Evolutionary conservation across 2,329 filamentous ascomycete genomes (phyloP).

Genomic region (Diaporthe sp.): DNA sequence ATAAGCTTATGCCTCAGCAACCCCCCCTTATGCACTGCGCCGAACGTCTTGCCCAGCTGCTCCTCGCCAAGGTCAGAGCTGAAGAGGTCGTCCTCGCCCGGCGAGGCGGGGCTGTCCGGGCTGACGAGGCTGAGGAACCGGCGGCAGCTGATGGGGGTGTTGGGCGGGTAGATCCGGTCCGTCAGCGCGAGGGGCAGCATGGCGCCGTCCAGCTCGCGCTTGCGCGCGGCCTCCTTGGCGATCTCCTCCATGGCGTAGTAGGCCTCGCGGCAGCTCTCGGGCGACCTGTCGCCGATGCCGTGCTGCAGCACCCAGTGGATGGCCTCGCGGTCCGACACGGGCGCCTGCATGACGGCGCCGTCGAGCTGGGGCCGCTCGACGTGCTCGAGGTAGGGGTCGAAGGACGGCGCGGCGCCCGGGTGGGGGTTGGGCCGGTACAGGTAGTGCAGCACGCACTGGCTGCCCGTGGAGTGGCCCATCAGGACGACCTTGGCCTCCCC

Average conservation of each 20-base stretch:
- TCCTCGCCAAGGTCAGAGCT: constrained; percentile 70
- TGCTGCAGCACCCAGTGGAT: constrained; percentile 55
- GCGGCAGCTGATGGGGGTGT: constrained; percentile 49
- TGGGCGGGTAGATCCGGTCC: constrained; percentile 48
- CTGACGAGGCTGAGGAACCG: constrained; percentile 62
- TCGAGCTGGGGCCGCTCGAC: constrained; percentile 62
- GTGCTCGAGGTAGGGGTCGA: constrained; percentile 49
- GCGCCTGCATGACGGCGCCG: constrained; percentile 74
- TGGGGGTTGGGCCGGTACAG: constrained; percentile 59
- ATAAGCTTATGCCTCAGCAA: constrained; percentile 56
- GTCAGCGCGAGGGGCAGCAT: constrained; percentile 53
- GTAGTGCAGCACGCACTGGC: constrained; percentile 77
- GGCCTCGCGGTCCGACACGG: constrained; percentile 73
- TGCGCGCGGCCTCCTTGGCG: constrained; percentile 49
- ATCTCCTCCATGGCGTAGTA: constrained; percentile 54
- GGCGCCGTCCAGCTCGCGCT: constrained; percentile 47
- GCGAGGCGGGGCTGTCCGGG: constrained; percentile 60
- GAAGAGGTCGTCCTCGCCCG: constrained; percentile 75
- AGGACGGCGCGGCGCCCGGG: constrained; percentile 42
- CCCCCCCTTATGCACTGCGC: constrained; percentile 55
- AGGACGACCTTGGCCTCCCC: constrained; percentile 66
- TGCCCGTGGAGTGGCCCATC: constrained; percentile 78
- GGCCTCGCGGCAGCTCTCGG: constrained; percentile 51
- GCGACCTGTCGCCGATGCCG: constrained; percentile 49
- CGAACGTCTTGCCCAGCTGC: constrained; percentile 68